phyloP scores from a whole-genome alignment of 1,284 basidiomycete genomes.

The Gymnopus androsaceus region DNA sequence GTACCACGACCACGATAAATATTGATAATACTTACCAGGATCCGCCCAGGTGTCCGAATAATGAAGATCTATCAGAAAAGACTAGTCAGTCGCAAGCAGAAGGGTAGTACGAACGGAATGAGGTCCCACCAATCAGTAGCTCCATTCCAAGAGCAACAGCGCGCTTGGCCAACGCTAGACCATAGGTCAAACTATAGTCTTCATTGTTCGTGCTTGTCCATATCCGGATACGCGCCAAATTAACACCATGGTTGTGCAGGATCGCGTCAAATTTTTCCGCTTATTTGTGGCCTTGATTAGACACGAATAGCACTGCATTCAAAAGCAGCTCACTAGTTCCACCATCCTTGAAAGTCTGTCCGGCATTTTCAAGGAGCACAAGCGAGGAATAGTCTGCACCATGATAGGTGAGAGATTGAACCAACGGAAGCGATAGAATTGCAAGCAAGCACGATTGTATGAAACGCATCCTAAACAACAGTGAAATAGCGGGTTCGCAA shows the following conservation, averaged over 20 bases:
- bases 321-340: slow-evolving; percentile 30
- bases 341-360: slow-evolving; percentile 50
- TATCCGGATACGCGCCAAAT: slow-evolving; percentile 59
- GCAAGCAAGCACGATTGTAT: not conserved
- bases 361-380: slow-evolving; percentile 52
- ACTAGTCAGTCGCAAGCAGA: not conserved
- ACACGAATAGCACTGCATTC: not conserved
- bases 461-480: slow-evolving; percentile 3
- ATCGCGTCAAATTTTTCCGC: slow-evolving; percentile 53
- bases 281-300: not conserved
- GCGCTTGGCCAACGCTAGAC: slow-evolving; percentile 55
- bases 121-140: slow-evolving; percentile 60
- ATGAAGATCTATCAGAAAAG: not conserved
- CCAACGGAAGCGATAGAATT: slow-evolving; percentile 19
- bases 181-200: slow-evolving; percentile 56
- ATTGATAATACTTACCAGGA: not conserved
- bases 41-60: slow-evolving; percentile 59
- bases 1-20: slow-evolving; percentile 55
- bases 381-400: slow-evolving; percentile 66
- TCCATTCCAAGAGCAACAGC: slow-evolving; percentile 58
- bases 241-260: slow-evolving; percentile 52
- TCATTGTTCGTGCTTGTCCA: slow-evolving; percentile 57
- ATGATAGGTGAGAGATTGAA: slow-evolving; percentile 46
- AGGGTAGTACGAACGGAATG: slow-evolving; percentile 54
- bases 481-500: no score